Base-by-base conservation (phyloP, 2,329 filamentous ascomycete species). In the Claviceps purpurea region DNA sequence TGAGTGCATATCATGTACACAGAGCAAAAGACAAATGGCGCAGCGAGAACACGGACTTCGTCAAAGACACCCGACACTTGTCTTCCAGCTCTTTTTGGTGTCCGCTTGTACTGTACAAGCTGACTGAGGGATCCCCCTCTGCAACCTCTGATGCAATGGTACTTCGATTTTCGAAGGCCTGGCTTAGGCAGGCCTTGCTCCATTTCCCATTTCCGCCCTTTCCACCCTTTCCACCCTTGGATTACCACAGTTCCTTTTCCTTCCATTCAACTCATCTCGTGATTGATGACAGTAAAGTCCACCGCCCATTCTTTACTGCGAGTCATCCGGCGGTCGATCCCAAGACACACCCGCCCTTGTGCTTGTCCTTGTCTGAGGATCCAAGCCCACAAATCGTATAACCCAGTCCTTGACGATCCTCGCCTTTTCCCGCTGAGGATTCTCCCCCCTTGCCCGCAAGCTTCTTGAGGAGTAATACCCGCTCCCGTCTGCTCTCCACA, bases 341-440 rank as follows among this genome's bases (percentile, higher is more conserved):
- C 69, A 72, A 20, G 56, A 55, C 24, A 52, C 49, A 7, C 52
- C 30, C 39, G 30, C 50, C 16, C 38, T 56, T 30, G 51, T 57
- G 8, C 54, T 58, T 14, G 30, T 34, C 30, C 24, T 59, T 7
- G 50, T 55, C 6, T 18, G 42, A 6, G 58, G 47, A 46, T 66
- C 69, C 1, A 62, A 62, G 3, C 73, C 73, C 4, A 94, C 81
- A 65, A 91, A 93, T 40, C 73, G 71, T 53, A 82, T 65, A 8
- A 88, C 79, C 89, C 89, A 96, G 56, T 85, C 79, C 58, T 78
- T 79, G 39, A 94, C 87, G 47, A 73, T 74, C 56, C 70, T 74
- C 24, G 85, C 76, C 66, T 87, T 90, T 30, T 73, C 70, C 7
- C 81, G 60, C 60, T 87, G 78, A 18, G 73, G 74, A 11, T 57